These are phyloP conservation scores for Cytidiella melzeri DNA, from an alignment of 768 basidiomycete genomes.

Conservation along the genomic window DNA sequence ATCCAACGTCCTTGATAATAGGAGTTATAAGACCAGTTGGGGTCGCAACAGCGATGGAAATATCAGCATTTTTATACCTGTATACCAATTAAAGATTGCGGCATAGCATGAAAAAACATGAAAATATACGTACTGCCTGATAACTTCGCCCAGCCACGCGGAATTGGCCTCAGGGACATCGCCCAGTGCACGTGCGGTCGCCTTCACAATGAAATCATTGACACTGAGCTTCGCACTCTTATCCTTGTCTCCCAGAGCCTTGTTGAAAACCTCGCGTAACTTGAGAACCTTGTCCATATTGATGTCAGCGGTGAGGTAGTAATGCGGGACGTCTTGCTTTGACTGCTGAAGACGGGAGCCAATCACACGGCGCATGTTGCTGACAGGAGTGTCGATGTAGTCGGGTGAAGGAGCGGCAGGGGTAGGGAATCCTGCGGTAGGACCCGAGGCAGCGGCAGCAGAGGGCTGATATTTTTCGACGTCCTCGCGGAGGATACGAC, in stretches of 20 bases:
- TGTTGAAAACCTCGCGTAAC: constrained; percentile 94
- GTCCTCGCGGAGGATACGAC: constrained; percentile 91
- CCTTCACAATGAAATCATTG: constrained; percentile 98
- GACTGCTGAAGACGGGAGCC: constrained; percentile 86
- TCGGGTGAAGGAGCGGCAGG: constrained; percentile 53
- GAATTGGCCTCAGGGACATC: constrained; percentile 99
- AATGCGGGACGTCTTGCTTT: constrained; percentile 94
- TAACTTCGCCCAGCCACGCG: constrained; percentile 93
- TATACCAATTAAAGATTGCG: neutral
- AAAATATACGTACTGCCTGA: constrained; percentile 91
- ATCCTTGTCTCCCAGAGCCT: constrained; percentile 76
- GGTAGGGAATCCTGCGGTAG: constrained; percentile 40
- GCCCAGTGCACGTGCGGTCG: constrained; percentile 79
- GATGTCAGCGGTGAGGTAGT: constrained; percentile 91
- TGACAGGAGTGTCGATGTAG: constrained; percentile 85
- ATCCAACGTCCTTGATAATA: constrained; percentile 88
- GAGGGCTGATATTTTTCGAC: constrained; percentile 81
- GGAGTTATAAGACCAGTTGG: constrained; percentile 95
- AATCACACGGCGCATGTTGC: constrained; percentile 94
- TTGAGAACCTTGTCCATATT: constrained; percentile 96
- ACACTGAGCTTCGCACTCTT: constrained; percentile 92
- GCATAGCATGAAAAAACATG: neutral
- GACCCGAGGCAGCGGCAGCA: constrained; percentile 35
- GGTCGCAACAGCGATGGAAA: constrained; percentile 95
- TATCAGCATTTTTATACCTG: constrained; percentile 95